Base-by-base conservation (phyloP, 768 basidiomycete species). In the Lanmaoa rubissima region DNA sequence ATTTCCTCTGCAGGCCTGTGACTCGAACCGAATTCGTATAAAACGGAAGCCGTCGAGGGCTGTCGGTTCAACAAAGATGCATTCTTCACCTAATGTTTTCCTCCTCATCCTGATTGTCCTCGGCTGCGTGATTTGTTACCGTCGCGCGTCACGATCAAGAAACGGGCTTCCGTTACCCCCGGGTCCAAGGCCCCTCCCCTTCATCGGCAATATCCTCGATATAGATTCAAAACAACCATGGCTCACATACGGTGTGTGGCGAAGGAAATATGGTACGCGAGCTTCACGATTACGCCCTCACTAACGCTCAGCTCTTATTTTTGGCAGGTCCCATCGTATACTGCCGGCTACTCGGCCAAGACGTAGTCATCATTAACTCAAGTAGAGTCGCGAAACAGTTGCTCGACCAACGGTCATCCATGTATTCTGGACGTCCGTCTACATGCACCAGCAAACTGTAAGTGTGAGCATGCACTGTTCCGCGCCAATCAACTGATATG, bases 401-500 rank as follows among this genome's bases (percentile, higher is more conserved):
- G 39, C 66, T 70, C 43, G 66, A 72, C 51, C 64, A 71, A 35
- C 66, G 71, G 24, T 72, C 69, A 14, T 61, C 66, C 17, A 50
- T 40, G 38, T 70, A 72, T 42, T 72, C 71, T 19, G 69, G 60
- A 26, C 70, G 69, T 46, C 69, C 69, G 7, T 40, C 65, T 16
- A 55, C 59, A 5, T 58, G 59, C 43, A 49, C 48, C 5, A 63
- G 44, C 24, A 72, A 70, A 47, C 39, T 69, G 68, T 72, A 40
- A 48, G 57, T 44, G 19, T 26, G 40, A 31, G 7, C 9, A 3
- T 39, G 13, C 26, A 9, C n/a, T 13, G 10, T 45, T 34, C 35
- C 40, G 24, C 7, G 14, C 21, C 42, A 12, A 45, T 35, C 26
- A 5, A 35, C 34, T 46, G 35, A 65, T 38, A 5, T 14, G n/a